phyloP scores from a whole-genome alignment of 139 green algal species.

The Zygnema circumcarinatum region DNA sequence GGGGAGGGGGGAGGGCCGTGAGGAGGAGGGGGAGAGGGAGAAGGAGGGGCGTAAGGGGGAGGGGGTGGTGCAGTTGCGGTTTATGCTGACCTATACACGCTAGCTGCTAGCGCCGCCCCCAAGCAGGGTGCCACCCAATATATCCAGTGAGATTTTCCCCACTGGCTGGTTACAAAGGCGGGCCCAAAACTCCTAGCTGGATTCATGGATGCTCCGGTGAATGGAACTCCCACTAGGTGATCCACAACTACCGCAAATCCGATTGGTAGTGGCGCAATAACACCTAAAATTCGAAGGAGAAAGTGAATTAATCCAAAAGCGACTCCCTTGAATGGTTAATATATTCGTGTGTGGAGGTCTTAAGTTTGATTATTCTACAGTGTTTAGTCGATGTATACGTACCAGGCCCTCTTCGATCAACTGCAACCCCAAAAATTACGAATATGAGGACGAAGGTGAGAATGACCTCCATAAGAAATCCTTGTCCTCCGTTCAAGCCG shows the following conservation, averaged over 20 bases:
- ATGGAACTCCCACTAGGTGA: slow-evolving; percentile 55
- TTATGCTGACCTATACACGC: slow-evolving; percentile 35
- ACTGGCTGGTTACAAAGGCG: slow-evolving; percentile 38
- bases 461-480: slow-evolving; percentile 59
- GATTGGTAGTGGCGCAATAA: slow-evolving; percentile 54
- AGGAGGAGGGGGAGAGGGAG: neutral
- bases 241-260: slow-evolving; percentile 55
- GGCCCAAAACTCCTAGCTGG: slow-evolving; percentile 50
- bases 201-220: slow-evolving; percentile 58
- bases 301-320: neutral
- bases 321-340: too few species aligned
- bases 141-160: slow-evolving; percentile 26
- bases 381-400: too few species aligned
- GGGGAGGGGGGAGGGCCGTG: neutral
- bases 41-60: neutral
- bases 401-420: slow-evolving; percentile 50
- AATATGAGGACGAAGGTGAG: slow-evolving; percentile 61
- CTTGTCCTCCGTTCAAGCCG: slow-evolving; percentile 15
- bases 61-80: neutral
- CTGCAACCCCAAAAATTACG: slow-evolving; percentile 51
- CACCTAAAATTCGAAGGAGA: slow-evolving; percentile 12
- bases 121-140: slow-evolving; percentile 45
- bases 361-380: too few species aligned
- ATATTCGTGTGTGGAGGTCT: too few species aligned
- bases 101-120: slow-evolving; percentile 38